Evolutionary conservation across 352 stramenopile species (phyloP).

Genomic region (Globisporangium splendens): DNA sequence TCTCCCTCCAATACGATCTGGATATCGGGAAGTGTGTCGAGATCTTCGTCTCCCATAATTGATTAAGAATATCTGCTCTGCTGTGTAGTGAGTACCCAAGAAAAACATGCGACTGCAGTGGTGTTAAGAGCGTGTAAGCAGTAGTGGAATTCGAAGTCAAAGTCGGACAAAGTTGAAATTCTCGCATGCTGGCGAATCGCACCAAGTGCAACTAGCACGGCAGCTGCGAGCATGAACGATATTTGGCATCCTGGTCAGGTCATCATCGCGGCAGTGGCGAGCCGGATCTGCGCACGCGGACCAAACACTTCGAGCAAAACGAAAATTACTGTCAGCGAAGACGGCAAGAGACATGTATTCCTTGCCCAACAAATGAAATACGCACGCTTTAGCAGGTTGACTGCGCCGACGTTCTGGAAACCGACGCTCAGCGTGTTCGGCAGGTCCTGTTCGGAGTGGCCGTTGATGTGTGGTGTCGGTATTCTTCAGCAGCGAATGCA

Average conservation of each 20-base stretch:
- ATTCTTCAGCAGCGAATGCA: constrained; percentile 42
- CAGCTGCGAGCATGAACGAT: constrained; percentile 90
- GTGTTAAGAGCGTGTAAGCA: no score
- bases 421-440: constrained; percentile 97
- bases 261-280: constrained; percentile 84
- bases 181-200: no score
- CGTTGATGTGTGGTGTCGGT: constrained; percentile 72
- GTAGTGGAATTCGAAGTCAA: no score
- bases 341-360: no score
- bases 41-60: no score
- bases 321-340: constrained; percentile 1
- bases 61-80: no score
- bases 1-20: no score
- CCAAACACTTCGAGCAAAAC: neutral
- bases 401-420: constrained; percentile 83
- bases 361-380: neutral
- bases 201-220: constrained; percentile 76
- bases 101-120: no score
- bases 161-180: no score
- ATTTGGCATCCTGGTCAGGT: constrained; percentile 57
- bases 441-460: constrained; percentile 75
- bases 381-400: constrained; percentile 73
- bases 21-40: no score
- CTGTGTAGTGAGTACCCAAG: no score
- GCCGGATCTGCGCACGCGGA: constrained; percentile 92